Conservation (phyloP, 768 basidiomycete species). For the Clitopilus hobsonii region DNA sequence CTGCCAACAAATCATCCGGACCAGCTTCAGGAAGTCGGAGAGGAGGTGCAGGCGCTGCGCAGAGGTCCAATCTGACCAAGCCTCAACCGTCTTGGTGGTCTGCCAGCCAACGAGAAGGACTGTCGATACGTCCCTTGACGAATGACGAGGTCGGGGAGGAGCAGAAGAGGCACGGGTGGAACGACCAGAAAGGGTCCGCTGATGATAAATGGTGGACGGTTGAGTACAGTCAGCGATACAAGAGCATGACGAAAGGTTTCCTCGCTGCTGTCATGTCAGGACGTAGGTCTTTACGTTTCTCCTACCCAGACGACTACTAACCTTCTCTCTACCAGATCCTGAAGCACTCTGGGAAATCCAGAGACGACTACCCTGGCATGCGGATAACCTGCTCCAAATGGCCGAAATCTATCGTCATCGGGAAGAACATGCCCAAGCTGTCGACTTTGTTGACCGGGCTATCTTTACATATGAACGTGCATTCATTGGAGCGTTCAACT, state of each 20-base stretch:
- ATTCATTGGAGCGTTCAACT: conserved; percentile 82
- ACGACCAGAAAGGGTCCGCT: conserved; percentile 18
- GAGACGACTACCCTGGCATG: conserved; percentile 84
- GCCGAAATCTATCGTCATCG: conserved; percentile 83
- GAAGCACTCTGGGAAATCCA: conserved; percentile 74
- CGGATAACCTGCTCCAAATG: conserved; percentile 84
- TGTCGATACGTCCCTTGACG: conserved; percentile 57
- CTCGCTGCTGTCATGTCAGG: conserved; percentile 78
- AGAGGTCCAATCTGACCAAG: conserved; percentile 71
- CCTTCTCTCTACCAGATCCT: conserved; percentile 46
- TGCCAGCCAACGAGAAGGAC: conserved; percentile 63
- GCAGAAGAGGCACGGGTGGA: conserved; percentile 33
- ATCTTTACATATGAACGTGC: conserved; percentile 91
- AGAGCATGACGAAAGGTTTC: conserved; percentile 75
- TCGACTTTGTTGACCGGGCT: conserved; percentile 89
- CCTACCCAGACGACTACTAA: background rate
- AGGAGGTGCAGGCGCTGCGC: conserved; percentile 35
- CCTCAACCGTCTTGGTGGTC: conserved; percentile 77
- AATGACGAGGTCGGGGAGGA: conserved; percentile 49
- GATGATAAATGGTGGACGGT: conserved; percentile 88
- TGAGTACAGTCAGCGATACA: conserved; percentile 82
- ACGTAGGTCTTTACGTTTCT: conserved; percentile 42
- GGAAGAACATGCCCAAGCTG: conserved; percentile 82
- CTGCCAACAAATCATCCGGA: conserved; percentile 46
- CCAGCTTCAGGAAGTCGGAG: conserved; percentile 12